Evolutionary conservation across 1,284 basidiomycete species (phyloP).

Genomic region (Cryptococcus floricola): DNA sequence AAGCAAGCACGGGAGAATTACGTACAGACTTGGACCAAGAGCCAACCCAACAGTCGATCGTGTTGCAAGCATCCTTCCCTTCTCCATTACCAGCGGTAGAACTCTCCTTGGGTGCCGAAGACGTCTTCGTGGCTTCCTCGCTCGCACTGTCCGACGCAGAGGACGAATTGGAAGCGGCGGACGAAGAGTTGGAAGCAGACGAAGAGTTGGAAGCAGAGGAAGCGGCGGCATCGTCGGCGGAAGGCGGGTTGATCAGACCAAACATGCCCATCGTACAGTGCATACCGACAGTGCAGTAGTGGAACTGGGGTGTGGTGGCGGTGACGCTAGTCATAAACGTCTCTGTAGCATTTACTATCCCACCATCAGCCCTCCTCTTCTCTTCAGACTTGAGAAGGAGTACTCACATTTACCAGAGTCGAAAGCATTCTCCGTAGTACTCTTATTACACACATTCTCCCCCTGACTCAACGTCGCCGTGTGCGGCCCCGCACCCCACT

Average conservation of each 20-base stretch:
- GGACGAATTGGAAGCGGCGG: not conserved
- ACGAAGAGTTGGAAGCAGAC: not conserved
- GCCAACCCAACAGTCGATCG: constrained; percentile 25
- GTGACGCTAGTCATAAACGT: constrained; percentile 18
- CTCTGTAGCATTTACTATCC: constrained; percentile 26
- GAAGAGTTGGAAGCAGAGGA: no score
- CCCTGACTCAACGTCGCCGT: constrained; percentile 21
- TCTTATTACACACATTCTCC: constrained; percentile 26
- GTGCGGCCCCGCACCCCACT: constrained; percentile 31
- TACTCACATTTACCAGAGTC: constrained; percentile 30
- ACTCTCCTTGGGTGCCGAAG: constrained; percentile 4
- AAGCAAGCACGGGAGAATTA: not conserved
- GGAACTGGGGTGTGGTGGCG: constrained; percentile 17
- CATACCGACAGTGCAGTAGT: constrained; percentile 26
- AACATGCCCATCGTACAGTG: constrained; percentile 31
- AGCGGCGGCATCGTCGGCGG: not conserved
- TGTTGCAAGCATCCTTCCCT: constrained; percentile 7
- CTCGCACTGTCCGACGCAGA: not conserved
- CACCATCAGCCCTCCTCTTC: not conserved
- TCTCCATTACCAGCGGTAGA: constrained; percentile 20
- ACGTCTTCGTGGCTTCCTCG: constrained; percentile 18
- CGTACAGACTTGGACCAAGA: constrained; percentile 18
- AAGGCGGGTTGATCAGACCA: constrained; percentile 22
- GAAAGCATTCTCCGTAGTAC: constrained; percentile 17
- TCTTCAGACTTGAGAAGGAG: not conserved